Conservation (phyloP, 1,139 yeast species). For the Blastobotrys raffinosifermentans region DNA sequence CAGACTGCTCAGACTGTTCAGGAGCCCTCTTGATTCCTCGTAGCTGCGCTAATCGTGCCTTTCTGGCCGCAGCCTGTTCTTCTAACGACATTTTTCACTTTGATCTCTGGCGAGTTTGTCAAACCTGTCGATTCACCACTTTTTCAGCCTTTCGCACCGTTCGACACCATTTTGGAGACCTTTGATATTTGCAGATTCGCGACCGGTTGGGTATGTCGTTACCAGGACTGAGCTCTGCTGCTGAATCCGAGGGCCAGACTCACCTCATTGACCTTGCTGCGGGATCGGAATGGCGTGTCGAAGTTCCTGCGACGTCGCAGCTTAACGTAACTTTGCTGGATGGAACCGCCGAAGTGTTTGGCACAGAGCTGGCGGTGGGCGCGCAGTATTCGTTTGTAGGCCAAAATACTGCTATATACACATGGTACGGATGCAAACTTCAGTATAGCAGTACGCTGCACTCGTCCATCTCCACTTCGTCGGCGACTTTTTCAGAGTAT, state of each 20-base stretch:
- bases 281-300: conserved; percentile 75
- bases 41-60: conserved; percentile 35
- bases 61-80: conserved; percentile 37
- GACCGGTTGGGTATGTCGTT: conserved; percentile 10
- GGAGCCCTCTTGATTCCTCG: conserved; percentile 30
- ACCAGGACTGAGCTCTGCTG: conserved; percentile 12
- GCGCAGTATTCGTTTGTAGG: conserved; percentile 56
- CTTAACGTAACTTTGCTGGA: conserved; percentile 45
- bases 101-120: background rate
- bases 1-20: conserved; percentile 10
- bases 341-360: conserved; percentile 87
- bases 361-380: conserved; percentile 81
- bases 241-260: conserved; percentile 2
- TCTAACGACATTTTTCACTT: conserved; percentile 26
- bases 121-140: background rate
- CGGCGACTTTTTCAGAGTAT: conserved; percentile 47
- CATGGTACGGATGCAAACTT: conserved; percentile 50
- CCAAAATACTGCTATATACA: conserved; percentile 52
- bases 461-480: conserved; percentile 24
- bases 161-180: too few relatives aligned
- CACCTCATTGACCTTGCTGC: conserved; percentile 23
- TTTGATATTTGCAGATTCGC: too few relatives aligned
- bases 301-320: conserved; percentile 49
- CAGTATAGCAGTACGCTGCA: conserved; percentile 30
- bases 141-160: too few relatives aligned